These are phyloP conservation scores for Gigaspora rosea DNA, from an alignment of 192 early-diverging fungal genomes.

Conservation along the genomic window DNA sequence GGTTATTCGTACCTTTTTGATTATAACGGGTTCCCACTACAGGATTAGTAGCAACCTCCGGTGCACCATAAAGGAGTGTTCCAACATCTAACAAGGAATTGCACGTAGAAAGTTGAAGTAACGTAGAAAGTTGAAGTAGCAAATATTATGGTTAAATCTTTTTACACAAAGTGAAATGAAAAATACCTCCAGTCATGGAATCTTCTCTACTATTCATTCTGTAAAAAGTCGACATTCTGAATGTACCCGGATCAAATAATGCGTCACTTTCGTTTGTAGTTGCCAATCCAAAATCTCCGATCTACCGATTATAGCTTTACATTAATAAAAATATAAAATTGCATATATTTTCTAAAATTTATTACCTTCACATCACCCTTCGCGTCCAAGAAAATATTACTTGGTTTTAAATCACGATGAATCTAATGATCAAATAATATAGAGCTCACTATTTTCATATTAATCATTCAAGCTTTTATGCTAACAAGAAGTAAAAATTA, in stretches of 20 bases:
- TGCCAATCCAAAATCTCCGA: constrained; percentile 80
- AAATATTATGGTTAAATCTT: neutral
- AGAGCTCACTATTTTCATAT: no score
- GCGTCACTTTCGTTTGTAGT: constrained; percentile 47
- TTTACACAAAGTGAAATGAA: neutral
- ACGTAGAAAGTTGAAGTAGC: neutral
- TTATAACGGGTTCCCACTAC: constrained; percentile 62
- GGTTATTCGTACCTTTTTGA: constrained; percentile 47
- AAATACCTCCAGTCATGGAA: constrained; percentile 63
- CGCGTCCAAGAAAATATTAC: constrained; percentile 77
- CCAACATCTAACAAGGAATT: constrained; percentile 61
- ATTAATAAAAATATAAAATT: neutral
- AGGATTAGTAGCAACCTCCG: constrained; percentile 44
- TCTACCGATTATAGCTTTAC: constrained; percentile 5
- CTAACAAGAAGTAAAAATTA: no score
- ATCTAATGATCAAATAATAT: constrained; percentile 42
- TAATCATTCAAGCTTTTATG: no score
- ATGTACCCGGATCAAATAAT: constrained; percentile 36
- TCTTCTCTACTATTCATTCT: constrained; percentile 48
- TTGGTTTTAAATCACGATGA: constrained; percentile 89
- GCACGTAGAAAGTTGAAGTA: no score
- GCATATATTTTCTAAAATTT: neutral
- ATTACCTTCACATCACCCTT: constrained; percentile 53
- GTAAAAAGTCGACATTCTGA: constrained; percentile 36
- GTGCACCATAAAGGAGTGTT: constrained; percentile 88